Base-by-base conservation (phyloP, 1,139 yeast species). In the Pichia sp. region DNA sequence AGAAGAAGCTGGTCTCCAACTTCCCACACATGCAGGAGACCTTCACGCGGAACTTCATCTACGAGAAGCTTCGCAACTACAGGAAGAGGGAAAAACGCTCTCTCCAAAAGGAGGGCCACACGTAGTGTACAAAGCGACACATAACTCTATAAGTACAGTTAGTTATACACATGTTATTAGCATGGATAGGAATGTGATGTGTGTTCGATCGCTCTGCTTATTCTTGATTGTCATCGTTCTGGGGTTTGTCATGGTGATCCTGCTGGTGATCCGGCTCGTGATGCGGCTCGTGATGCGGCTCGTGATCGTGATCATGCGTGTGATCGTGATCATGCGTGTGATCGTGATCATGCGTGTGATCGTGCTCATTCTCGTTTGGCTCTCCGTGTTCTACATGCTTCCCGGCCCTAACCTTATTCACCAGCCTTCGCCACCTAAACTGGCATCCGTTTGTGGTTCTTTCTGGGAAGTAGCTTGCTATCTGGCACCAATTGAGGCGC, bases 391-490 rank as follows among this genome's bases (percentile, higher is more conserved):
- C 12, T 8, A 7, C 34, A 4, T 41, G 3, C 12, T 4, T 18
- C 10, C 9, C 34, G 5, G 8, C 28, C 16, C 26, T 28, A 2
- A 13, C 21, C 23, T 42, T 45, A 16, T 19, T 21, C 7, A 12
- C 39, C 18, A 51, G 19, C 21, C 54, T 30, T 6, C 90, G 76
- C 89, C 89, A 84, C 62, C 90, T 74, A 61, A 84, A 84, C 67
- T 84, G 90, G 59, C 89, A 84, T 3, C 89, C 89, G 62, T 84
- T 83, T 25, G 88, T 87, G 1, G 89, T 83, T 66, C 90, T 70
- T 64, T 81, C 79, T 47, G 72, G 73, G 65, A 84, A 83, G 61
- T 83, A 79, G 52, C 78, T 73, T n/a, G 88, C 83, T 48, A 84
- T 83, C 60, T 83, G 87, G 66, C 82, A 82, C 90, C 90, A 83